Evolutionary conservation across 2,329 filamentous ascomycete species (phyloP), one percentile per base, ranked within the genome.

Genomic region (Botrytis paeoniae): DNA sequence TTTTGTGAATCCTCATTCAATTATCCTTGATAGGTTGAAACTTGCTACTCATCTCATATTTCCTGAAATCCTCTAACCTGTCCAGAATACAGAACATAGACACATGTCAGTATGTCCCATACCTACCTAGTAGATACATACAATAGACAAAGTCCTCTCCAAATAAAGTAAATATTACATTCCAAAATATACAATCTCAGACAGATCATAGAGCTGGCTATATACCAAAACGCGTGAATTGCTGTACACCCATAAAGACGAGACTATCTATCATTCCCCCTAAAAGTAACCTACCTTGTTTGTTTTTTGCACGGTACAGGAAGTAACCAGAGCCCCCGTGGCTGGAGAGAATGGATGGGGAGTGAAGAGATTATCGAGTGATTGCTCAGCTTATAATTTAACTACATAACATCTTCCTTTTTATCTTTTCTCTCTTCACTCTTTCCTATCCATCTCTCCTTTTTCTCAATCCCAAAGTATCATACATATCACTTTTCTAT

Each of bases 301-400:
- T 51, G 25, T 51, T 51, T 51, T 51, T 57, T 29, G 51, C 51
- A 57, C 51, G 51, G 51, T 57, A 57, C n/a, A 35, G 57, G n/a
- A 73, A 60, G 57, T 60, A 32, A 35, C 32, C 45, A 73, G 76
- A 75, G 74, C 74, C 74, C 59, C 69, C 75, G 75, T 69, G 64
- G 71, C 71, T 70, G 65, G 54, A 54, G 72, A 70, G 45, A 57
- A 57, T 57, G 51, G 12, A 57, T 57, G 51, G n/a, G 51, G 73
- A 73, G 74, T 75, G 74, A 77, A 75, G 74, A 77, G 76, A 77
- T 74, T 74, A 75, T 62, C 43, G 48, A 29, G 35, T 69, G 25
- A 51, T 59, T 68, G 57, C 70, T 72, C 70, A 72, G 70, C 71
- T 76, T 77, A 76, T 78, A 78, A 76, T 78, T 74, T 73, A 77